phyloP scores from a whole-genome alignment of 352 stramenopile genomes.

The Globisporangium paroecandrum region DNA sequence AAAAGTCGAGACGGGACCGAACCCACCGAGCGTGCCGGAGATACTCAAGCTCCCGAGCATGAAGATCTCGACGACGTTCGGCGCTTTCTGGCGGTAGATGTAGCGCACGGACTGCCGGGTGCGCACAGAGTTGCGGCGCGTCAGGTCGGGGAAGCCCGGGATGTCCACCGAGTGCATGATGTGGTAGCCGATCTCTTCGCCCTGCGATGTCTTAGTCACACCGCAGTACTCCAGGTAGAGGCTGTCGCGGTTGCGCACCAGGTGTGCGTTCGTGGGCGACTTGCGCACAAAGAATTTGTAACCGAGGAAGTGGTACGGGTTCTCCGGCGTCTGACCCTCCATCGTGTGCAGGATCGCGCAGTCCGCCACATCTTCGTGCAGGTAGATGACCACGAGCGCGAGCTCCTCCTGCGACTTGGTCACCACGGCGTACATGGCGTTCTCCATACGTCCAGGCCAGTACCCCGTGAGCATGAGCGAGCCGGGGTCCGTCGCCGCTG shows the following conservation, averaged over 20 bases:
- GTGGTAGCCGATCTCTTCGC: conserved; percentile 59
- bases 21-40: conserved; percentile 29
- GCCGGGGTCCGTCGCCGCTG: conserved; percentile 23
- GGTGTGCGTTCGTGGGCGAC: conserved; percentile 33
- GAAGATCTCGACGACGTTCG: conserved; percentile 55
- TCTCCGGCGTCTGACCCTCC: conserved; percentile 35
- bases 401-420: conserved; percentile 56
- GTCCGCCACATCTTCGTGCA: conserved; percentile 61
- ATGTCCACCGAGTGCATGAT: conserved; percentile 71
- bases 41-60: conserved; percentile 56
- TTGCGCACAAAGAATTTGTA: conserved; percentile 69
- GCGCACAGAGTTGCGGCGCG: conserved; percentile 48
- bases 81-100: conserved; percentile 53
- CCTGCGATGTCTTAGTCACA: conserved; percentile 32
- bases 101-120: conserved; percentile 48
- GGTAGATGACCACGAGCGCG: conserved; percentile 49
- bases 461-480: conserved; percentile 49
- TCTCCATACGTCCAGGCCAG: conserved; percentile 43
- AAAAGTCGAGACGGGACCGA: conserved; percentile 36
- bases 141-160: conserved; percentile 48
- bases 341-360: conserved; percentile 57
- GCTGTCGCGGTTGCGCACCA: conserved; percentile 55
- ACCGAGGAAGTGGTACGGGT: conserved; percentile 59
- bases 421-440: conserved; percentile 49
- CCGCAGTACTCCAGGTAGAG: conserved; percentile 59